Evolutionary conservation across 75 land plant genomes (phyloP).

Genomic region (Picea glauca): DNA sequence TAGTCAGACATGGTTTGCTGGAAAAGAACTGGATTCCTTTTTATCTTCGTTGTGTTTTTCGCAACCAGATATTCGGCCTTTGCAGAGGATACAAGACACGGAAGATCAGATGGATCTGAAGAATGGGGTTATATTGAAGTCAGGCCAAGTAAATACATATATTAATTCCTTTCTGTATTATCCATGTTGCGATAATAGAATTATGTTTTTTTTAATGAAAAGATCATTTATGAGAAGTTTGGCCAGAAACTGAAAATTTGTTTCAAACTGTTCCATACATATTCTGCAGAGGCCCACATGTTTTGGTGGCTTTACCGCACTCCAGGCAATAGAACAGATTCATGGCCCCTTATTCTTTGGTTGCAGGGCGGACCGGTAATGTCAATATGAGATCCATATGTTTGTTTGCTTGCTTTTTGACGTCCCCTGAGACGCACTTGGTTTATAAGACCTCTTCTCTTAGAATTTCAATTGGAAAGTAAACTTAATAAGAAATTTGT

Average conservation of each 20-base stretch:
- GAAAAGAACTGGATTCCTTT: not conserved
- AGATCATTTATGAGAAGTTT: not conserved
- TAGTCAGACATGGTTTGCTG: not conserved
- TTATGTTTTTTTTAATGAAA: not conserved
- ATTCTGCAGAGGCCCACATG: conserved; percentile 78
- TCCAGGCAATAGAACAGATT: conserved; percentile 33
- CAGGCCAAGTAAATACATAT: conserved; percentile 44
- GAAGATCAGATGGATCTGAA: conserved; percentile 50
- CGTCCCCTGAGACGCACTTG: not conserved
- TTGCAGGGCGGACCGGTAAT: conserved; percentile 94
- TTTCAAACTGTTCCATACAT: not conserved
- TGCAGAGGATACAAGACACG: not conserved
- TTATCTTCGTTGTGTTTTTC: not conserved
- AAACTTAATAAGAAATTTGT: not conserved
- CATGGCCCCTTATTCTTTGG: conserved; percentile 84
- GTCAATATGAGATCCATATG: not conserved
- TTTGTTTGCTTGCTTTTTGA: not conserved
- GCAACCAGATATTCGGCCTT: not conserved
- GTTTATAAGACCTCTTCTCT: not conserved
- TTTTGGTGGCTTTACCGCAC: conserved; percentile 92
- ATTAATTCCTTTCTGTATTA: not conserved
- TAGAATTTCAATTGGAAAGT: not conserved
- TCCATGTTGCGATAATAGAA: not conserved
- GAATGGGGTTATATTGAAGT: conserved; percentile 86
- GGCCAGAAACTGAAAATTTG: not conserved